Conservation (phyloP, 2,329 filamentous ascomycete genomes). For the Cladosporium colombiae region DNA sequence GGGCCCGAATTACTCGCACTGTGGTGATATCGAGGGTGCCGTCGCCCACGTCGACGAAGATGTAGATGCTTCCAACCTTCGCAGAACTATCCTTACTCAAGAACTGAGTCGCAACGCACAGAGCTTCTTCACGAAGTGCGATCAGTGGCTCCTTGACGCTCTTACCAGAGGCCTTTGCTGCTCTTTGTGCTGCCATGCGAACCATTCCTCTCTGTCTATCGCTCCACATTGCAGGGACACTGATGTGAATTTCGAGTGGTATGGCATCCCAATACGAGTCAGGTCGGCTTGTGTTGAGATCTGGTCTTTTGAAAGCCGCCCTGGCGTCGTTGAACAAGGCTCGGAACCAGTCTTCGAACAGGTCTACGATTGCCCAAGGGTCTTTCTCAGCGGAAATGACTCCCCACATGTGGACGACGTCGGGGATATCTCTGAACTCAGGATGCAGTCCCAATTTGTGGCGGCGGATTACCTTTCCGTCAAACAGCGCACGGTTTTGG, state of each 20-base stretch:
- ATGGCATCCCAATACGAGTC: not conserved
- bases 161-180: not conserved
- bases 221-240: not conserved
- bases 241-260: not conserved
- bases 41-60: not conserved
- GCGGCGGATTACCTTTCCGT: not conserved
- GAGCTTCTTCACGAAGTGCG: not conserved
- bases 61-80: not conserved
- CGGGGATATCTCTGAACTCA: not conserved
- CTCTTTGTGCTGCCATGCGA: not conserved
- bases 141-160: not conserved
- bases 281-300: not conserved
- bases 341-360: not conserved
- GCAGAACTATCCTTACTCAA: not conserved
- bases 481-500: not conserved
- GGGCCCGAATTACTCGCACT: not conserved
- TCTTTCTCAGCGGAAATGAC: not conserved
- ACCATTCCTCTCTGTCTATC: not conserved
- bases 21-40: conserved; percentile 1
- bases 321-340: not conserved
- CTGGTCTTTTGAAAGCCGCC: not conserved
- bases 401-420: not conserved
- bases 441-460: not conserved
- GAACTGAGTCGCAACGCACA: not conserved
- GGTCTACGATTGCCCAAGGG: not conserved